Evolutionary conservation across 768 basidiomycete species (phyloP).

Genomic region (Termitomyces bulborhizus): DNA sequence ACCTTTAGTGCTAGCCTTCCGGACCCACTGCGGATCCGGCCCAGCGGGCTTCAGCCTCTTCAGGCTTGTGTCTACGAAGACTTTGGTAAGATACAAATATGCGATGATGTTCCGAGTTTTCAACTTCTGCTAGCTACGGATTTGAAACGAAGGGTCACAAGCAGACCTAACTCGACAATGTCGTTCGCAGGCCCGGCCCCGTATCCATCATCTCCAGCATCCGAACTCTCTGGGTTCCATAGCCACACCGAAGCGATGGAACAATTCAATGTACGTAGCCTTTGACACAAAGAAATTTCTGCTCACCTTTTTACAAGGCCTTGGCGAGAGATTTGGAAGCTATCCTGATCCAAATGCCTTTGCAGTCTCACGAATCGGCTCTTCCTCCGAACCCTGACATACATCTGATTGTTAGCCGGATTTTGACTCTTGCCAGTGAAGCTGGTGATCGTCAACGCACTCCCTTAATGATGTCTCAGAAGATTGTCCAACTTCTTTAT

Average conservation of each 20-base stretch:
- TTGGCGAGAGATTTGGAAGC: constrained; percentile 71
- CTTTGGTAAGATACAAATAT: constrained; percentile 51
- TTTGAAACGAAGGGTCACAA: constrained; percentile 48
- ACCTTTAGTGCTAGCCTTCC: constrained; percentile 72
- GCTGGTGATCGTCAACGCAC: constrained; percentile 79
- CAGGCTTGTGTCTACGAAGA: constrained; percentile 94
- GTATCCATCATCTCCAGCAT: constrained; percentile 58
- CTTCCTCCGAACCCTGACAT: constrained; percentile 84
- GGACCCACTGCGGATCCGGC: constrained; percentile 82
- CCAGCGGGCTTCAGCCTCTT: constrained; percentile 71
- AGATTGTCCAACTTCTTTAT: constrained; percentile 92
- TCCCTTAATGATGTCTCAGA: constrained; percentile 90
- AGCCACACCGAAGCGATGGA: constrained; percentile 85
- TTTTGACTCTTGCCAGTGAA: constrained; percentile 76
- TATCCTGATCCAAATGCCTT: constrained; percentile 67
- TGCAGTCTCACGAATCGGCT: constrained; percentile 53
- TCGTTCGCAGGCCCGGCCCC: constrained; percentile 50
- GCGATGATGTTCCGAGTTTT: neutral
- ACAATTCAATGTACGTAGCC: constrained; percentile 60
- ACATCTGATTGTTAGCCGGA: constrained; percentile 76
- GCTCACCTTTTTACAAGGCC: constrained; percentile 20
- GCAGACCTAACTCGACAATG: constrained; percentile 66
- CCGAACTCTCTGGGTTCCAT: constrained; percentile 48
- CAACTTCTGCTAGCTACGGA: constrained; percentile 38
- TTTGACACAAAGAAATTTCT: neutral